Evolutionary conservation across 2,329 filamentous ascomycete genomes (phyloP).

Genomic region (Ceratocystis smalleyi): DNA sequence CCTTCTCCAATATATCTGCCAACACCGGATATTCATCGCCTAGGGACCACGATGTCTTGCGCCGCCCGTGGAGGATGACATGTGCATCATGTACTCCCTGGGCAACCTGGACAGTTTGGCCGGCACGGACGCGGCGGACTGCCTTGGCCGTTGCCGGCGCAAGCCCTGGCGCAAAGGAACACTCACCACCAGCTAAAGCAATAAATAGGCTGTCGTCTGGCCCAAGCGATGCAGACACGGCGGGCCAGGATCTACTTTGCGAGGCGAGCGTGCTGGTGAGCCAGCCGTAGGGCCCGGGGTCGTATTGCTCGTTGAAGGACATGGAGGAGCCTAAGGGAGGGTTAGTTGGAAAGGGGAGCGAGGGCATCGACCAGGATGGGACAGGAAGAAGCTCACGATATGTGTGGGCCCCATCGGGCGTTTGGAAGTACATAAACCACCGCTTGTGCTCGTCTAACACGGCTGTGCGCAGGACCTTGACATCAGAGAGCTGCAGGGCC

Average conservation of each 20-base stretch:
- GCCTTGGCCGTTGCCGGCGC: conserved; percentile 2
- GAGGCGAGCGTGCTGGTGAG: conserved; percentile 7
- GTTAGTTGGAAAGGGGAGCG: not conserved
- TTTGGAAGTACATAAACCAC: conserved; percentile 15
- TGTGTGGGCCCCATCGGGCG: conserved; percentile 10
- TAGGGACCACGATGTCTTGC: conserved; percentile 4
- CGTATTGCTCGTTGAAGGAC: conserved; percentile 14
- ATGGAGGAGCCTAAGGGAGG: conserved; percentile 11
- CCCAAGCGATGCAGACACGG: conserved; percentile 8
- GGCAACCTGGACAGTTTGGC: not conserved
- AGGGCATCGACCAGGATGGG: not conserved
- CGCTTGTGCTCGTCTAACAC: conserved; percentile 11
- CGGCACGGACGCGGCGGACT: not conserved
- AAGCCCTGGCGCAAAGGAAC: conserved; percentile 1
- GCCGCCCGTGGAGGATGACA: conserved; percentile 7
- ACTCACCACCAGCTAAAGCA: not conserved
- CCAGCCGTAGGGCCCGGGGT: conserved; percentile 11
- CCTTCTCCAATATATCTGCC: conserved; percentile 7
- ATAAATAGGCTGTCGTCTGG: conserved; percentile 6
- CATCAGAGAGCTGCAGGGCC: conserved; percentile 11
- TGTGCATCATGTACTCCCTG: conserved; percentile 8
- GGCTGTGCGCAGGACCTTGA: conserved; percentile 8
- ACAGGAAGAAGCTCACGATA: conserved; percentile 3
- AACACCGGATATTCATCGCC: conserved; percentile 8
- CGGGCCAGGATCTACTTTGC: conserved; percentile 5